phyloP scores from a whole-genome alignment of 2,329 filamentous ascomycete species.

The Blastomyces percursus region DNA sequence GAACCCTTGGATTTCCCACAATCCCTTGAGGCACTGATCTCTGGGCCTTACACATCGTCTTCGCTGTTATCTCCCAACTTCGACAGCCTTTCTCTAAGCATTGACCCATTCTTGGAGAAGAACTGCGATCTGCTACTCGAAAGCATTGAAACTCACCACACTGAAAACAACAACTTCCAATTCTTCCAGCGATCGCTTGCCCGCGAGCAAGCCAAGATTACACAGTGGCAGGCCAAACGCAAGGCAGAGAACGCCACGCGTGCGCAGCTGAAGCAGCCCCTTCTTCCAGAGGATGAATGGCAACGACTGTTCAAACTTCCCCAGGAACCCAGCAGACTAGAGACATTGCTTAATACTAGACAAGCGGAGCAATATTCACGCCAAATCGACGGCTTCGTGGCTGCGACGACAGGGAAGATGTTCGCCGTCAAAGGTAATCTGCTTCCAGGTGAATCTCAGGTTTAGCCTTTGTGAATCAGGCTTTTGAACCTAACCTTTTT shows the following conservation, averaged over 20 bases:
- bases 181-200: slow-evolving; percentile 89
- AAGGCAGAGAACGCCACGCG: slow-evolving; percentile 89
- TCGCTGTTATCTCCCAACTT: slow-evolving; percentile 73
- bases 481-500: slow-evolving; percentile 5
- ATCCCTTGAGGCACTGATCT: slow-evolving; percentile 66
- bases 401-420: slow-evolving; percentile 90
- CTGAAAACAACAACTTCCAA: slow-evolving; percentile 98
- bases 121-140: slow-evolving; percentile 93
- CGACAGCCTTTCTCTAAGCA: slow-evolving; percentile 79
- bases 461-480: slow-evolving; percentile 8
- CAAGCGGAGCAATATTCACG: slow-evolving; percentile 97
- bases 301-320: slow-evolving; percentile 96
- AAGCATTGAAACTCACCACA: slow-evolving; percentile 95
- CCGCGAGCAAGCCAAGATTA: slow-evolving; percentile 92
- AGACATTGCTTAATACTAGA: slow-evolving; percentile 86
- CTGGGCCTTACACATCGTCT: slow-evolving; percentile 47
- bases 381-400: slow-evolving; percentile 93
- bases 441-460: slow-evolving; percentile 43
- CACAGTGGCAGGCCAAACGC: slow-evolving; percentile 91
- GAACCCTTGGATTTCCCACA: slow-evolving; percentile 63
- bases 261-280: slow-evolving; percentile 72
- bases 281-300: slow-evolving; percentile 94
- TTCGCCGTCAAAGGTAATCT: slow-evolving; percentile 75
- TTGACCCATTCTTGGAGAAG: slow-evolving; percentile 97
- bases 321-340: slow-evolving; percentile 81